phyloP scores from a whole-genome alignment of 306 rosid genomes.

The Chamaecrista fasciculata region DNA sequence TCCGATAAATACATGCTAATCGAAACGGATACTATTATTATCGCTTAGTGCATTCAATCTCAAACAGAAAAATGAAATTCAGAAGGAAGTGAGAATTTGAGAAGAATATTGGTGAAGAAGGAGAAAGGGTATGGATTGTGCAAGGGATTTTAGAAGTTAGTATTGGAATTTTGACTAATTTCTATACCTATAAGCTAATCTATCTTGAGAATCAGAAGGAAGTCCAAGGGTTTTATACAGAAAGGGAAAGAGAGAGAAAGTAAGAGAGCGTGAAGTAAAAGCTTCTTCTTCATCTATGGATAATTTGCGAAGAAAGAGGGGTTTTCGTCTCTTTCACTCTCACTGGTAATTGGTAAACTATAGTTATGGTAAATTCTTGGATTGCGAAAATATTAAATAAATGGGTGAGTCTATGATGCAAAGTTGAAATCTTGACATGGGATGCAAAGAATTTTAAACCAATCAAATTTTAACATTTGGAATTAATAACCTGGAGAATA shows the following conservation, averaged over 20 bases:
- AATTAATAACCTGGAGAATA: too few species aligned
- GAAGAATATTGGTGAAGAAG: not conserved
- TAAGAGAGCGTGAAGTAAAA: constrained; percentile 33
- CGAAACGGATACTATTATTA: not conserved
- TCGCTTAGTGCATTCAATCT: not conserved
- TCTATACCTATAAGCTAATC: too few species aligned
- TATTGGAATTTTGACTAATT: not conserved
- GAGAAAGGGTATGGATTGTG: not conserved
- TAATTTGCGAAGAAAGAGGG: constrained; percentile 10
- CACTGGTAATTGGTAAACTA: too few species aligned
- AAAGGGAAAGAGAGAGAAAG: constrained; percentile 1
- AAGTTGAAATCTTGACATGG: too few species aligned
- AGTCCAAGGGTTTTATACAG: constrained; percentile 20
- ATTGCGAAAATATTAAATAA: too few species aligned
- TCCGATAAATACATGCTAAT: constrained; percentile 65
- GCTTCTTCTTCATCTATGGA: constrained; percentile 30
- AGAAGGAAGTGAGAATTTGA: not conserved
- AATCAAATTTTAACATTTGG: too few species aligned
- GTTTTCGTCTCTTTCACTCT: too few species aligned
- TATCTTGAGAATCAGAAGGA: not conserved
- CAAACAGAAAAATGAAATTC: not conserved
- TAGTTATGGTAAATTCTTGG: too few species aligned
- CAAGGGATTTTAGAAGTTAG: not conserved
- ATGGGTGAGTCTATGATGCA: too few species aligned
- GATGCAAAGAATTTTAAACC: too few species aligned